A percentile compares a stretch with the other conserved stretches of the same genome.
phyloP scores from a whole-genome alignment of 306 rosid genomes.

The Acacia confusa region DNA sequence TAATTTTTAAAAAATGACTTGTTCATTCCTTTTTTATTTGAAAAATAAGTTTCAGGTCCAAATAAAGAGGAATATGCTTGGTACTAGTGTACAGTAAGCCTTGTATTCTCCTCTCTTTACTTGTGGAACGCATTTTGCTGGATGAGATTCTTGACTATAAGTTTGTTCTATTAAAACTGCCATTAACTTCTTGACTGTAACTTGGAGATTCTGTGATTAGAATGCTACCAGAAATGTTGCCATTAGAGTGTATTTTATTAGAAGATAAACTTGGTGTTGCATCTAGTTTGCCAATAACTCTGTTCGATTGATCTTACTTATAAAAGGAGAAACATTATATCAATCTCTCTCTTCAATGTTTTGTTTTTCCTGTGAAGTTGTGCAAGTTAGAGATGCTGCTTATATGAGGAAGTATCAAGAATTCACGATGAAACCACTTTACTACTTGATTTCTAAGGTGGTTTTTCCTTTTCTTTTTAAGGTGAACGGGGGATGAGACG shows the following conservation, averaged over 20 bases:
- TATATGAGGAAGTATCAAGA: not conserved
- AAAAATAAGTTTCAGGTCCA: conserved; percentile 72
- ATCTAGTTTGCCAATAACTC: not conserved
- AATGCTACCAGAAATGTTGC: too few relatives aligned
- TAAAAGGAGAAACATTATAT: not conserved
- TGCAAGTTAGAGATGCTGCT: not conserved
- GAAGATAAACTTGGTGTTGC: not conserved
- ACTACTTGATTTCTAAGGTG: not conserved
- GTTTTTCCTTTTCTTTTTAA: too few relatives aligned
- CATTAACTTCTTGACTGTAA: too few relatives aligned
- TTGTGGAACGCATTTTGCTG: conserved; percentile 4
- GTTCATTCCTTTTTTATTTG: not conserved
- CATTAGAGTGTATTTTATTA: too few relatives aligned
- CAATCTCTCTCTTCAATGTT: not conserved
- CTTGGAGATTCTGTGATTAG: too few relatives aligned
- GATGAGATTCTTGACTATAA: not conserved
- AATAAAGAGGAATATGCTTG: conserved; percentile 92
- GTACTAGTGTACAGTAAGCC: conserved; percentile 92
- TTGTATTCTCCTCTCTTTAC: conserved; percentile 24
- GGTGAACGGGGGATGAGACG: conserved; percentile 94
- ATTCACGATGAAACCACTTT: not conserved
- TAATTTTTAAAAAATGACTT: not conserved
- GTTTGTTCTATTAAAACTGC: too few relatives aligned
- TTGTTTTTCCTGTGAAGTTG: not conserved
- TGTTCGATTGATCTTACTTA: not conserved